Evolutionary conservation across 257 asterid species (phyloP), one percentile per base, ranked within the genome.

Genomic region (Forsythia suspensa): DNA sequence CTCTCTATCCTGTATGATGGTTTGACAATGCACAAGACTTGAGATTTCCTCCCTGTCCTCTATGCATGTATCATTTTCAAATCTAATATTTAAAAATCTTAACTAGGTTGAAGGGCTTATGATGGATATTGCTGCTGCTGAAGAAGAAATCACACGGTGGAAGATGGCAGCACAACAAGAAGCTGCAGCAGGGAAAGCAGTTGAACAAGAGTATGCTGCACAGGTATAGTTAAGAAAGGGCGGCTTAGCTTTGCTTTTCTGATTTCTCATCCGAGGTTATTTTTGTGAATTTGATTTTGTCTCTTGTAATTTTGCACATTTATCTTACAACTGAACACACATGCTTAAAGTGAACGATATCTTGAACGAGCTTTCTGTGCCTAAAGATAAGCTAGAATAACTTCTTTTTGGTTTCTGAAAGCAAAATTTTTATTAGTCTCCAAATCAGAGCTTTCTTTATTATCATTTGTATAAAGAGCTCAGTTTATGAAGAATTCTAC

Each of bases 131-230:
- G 80, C 97, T 82, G 91, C 91, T 67, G 93, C 99, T 70, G 97
- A 93, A 86, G 99, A 93, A 93, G 99, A 93, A 89, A 95, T 95
- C 79, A 84, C 84, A 65, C 85, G 99, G 78, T 95, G 99, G 99
- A 95, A 93, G 81, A 87, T 88, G 76, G 99, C 98, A 48, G 99
- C 99, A 48, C 96, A 93, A 80, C 95, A 95, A 85, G 99, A 93
- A 89, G 99, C 99, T 82, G 98, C 90, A 79, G 98, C 97, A 34
- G 99, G 99, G 73, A 90, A 91, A 87, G 96, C 95, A 79, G 89
- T 95, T 80, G 99, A 95, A 80, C 89, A 92, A 78, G 97, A 93
- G 70, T 95, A 86, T 80, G 77, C 84, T 52, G 80, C 90, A 9
- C 97, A 93, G 97, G 99, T 92, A 89, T 73, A 9, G 5, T 29